These are phyloP conservation scores for Plasmodium vivax DNA, from an alignment of 169 alveolate species.

Conservation along the genomic window DNA sequence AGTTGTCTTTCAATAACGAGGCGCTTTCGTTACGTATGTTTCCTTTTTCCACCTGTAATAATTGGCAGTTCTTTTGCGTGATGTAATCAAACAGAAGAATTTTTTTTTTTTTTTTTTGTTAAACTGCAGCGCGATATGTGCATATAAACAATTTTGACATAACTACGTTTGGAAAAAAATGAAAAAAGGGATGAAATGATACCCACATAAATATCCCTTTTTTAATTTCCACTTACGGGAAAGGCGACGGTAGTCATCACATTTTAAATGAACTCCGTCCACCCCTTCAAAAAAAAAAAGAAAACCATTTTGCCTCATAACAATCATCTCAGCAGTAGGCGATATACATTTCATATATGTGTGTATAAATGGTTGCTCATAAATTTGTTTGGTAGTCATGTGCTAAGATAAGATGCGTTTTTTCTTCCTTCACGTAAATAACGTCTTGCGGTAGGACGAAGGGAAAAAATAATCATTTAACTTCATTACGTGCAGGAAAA, in stretches of 20 bases:
- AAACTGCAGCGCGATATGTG: neutral
- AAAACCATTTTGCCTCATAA: neutral
- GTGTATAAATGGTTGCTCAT: neutral
- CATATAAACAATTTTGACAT: neutral
- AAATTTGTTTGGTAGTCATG: neutral
- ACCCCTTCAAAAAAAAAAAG: neutral
- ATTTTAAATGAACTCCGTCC: neutral
- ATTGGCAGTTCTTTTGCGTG: neutral
- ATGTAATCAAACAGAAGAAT: neutral
- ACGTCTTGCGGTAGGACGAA: neutral
- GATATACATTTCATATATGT: neutral
- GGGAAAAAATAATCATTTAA: neutral
- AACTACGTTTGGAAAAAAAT: neutral
- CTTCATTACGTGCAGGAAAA: neutral
- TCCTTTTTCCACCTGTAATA: neutral
- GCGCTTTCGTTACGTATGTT: neutral
- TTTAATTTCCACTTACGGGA: neutral
- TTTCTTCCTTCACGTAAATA: neutral
- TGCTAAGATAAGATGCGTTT: neutral
- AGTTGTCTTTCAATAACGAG: neutral
- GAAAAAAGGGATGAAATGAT: neutral
- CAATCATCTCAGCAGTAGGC: neutral
- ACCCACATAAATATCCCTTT: neutral
- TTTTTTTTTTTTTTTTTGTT: neutral
- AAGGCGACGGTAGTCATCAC: neutral